phyloP scores from a whole-genome alignment of 2,329 filamentous ascomycete species.

The Chalaropsis thielavioides region DNA sequence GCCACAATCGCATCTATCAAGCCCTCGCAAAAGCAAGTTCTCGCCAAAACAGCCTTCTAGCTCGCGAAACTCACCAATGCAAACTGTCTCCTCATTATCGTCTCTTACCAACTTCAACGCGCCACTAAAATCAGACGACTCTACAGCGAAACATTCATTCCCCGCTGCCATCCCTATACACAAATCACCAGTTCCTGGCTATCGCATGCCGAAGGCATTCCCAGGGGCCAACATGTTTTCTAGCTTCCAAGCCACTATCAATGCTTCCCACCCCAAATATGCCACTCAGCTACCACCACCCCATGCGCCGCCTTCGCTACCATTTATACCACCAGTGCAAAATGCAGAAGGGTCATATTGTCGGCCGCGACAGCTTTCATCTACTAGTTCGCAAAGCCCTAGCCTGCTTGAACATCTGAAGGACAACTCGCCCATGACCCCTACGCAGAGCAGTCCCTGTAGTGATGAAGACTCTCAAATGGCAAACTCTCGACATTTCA shows the following conservation, averaged over 20 bases:
- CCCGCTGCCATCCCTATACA: not conserved
- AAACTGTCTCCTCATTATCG: not conserved
- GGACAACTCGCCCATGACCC: conserved; percentile 28
- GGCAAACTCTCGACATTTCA: conserved; percentile 18
- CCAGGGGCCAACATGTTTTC: conserved; percentile 9
- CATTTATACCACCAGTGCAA: not conserved
- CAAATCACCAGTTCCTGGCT: not conserved
- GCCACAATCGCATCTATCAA: not conserved
- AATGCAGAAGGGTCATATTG: not conserved
- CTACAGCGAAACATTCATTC: not conserved
- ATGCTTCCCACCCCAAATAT: not conserved
- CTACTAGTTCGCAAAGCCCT: conserved; percentile 6
- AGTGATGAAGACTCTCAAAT: conserved; percentile 26
- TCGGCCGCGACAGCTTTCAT: conserved; percentile 8
- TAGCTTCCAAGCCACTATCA: conserved; percentile 11
- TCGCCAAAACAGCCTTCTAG: not conserved
- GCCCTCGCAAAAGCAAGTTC: not conserved
- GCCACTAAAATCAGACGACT: not conserved
- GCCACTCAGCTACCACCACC: not conserved
- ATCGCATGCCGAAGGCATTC: not conserved
- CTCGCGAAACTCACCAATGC: not conserved
- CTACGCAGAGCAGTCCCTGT: conserved; percentile 28
- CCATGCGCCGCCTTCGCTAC: not conserved
- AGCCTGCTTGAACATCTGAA: not conserved
- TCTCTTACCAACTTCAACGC: not conserved